Base-by-base conservation (phyloP, 371 early-diverging fungal species). In the Conidiobolus incongruus region DNA sequence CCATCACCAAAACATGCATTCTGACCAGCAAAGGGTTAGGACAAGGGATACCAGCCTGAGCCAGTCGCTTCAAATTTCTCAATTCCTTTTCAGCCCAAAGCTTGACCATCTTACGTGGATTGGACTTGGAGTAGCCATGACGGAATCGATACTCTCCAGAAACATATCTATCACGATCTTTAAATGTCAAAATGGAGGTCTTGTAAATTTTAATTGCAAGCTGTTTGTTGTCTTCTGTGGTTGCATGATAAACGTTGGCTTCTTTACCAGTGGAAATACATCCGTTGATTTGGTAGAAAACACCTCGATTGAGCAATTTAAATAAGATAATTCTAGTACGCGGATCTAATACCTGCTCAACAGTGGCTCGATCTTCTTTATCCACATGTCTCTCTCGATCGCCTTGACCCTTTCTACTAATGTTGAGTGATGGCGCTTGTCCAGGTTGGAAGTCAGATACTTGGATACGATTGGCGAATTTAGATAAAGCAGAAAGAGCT, bases 71-170 rank as follows among this genome's bases (percentile, higher is more conserved):
- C 54, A 98, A 61, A 56, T 99, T 99, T 47, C 99, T 70, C 78
- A 96, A 90, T 60, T 99, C 99, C 63, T 99, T 99, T 57, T 99
- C 99, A 1, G 99, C 99, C 99, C 99, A 99, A 26, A 95, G 64
- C 63, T 93, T 87, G 47, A 99, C 94, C 86, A 99, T 92, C 65
- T 98, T 98, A 53, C 99, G 68, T 17, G 98, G 94, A 59, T 99
- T 99, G 51, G 78, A 75, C 49, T 85, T 81, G 48, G 69, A 74
- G 61, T 97, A 95, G 22, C 95, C 98, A 52, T 83, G 85, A 32
- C 92, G 67, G 68, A 97, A 99, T 35, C 99, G 74, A 55, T 71
- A 88, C 58, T 99, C 99, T 44, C 98, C 94, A 1, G 84, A 69
- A 7, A 99, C 93, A 58, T 99, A 99, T 15, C 90, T 76, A 64